Evolutionary conservation across 2,329 filamentous ascomycete species (phyloP).

Genomic region (Botrytis deweyae): DNA sequence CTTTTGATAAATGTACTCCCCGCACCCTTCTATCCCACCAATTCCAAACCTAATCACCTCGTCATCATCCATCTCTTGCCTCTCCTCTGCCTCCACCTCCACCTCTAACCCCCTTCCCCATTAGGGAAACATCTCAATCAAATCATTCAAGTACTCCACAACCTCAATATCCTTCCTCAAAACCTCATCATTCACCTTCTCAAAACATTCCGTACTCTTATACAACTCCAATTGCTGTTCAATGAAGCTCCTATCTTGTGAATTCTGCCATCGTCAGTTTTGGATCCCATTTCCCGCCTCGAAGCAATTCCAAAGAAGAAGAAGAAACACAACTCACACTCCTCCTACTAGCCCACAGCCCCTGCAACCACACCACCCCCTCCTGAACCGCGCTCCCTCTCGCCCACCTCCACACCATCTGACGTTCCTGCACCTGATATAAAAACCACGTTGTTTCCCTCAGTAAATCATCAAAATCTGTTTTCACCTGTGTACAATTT

Average conservation of each 20-base stretch:
- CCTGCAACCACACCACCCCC: conserved; percentile 36
- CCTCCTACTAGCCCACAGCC: conserved; percentile 38
- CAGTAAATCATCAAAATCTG: conserved; percentile 36
- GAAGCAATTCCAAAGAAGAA: not conserved
- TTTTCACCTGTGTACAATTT: conserved; percentile 23
- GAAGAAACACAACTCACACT: conserved; percentile 29
- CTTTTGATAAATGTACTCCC: not conserved
- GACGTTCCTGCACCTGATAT: conserved; percentile 34
- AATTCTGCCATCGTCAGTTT: conserved; percentile 31
- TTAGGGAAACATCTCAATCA: conserved; percentile 33
- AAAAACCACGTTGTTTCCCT: conserved; percentile 34
- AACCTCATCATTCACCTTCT: conserved; percentile 37
- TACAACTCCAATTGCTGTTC: conserved; percentile 39
- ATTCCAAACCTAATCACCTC: too few species aligned
- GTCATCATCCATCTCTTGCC: not conserved
- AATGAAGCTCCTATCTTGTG: conserved; percentile 38
- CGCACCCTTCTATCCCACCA: not conserved
- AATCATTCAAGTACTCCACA: conserved; percentile 40
- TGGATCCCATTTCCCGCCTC: not conserved
- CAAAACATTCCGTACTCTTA: conserved; percentile 35
- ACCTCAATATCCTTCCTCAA: conserved; percentile 39
- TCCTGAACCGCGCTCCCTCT: conserved; percentile 30
- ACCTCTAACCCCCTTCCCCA: not conserved
- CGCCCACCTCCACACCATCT: conserved; percentile 31
- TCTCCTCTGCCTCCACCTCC: not conserved